Evolutionary conservation across 108 stramenopile species (phyloP).

Genomic region (Skeletonema grethae): DNA sequence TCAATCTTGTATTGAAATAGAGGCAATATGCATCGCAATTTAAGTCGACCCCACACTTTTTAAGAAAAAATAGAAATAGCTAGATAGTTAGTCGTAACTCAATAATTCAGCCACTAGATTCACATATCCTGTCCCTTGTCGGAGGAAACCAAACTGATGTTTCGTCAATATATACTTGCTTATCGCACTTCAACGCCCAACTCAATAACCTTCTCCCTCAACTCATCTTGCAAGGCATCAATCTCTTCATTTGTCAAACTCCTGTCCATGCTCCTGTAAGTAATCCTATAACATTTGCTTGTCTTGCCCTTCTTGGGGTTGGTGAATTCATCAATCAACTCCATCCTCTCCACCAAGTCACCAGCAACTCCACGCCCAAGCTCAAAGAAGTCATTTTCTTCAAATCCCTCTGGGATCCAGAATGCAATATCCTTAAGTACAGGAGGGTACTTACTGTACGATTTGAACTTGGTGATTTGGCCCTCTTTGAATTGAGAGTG

Average conservation of each 20-base stretch:
- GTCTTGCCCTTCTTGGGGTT: slow-evolving; percentile 76
- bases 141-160: neutral
- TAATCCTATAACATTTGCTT: slow-evolving; percentile 79
- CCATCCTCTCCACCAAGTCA: slow-evolving; percentile 81
- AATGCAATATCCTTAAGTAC: slow-evolving; percentile 87
- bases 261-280: slow-evolving; percentile 85
- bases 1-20: too few relatives aligned
- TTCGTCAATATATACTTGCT: neutral
- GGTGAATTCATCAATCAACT: slow-evolving; percentile 80
- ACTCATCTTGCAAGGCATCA: slow-evolving; percentile 68
- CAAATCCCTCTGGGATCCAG: slow-evolving; percentile 72
- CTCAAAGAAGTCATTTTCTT: slow-evolving; percentile 84
- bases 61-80: neutral
- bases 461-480: slow-evolving; percentile 60
- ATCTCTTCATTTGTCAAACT: slow-evolving; percentile 87
- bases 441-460: slow-evolving; percentile 86
- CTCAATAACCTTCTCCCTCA: slow-evolving; percentile 45
- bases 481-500: slow-evolving; percentile 82
- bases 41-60: neutral
- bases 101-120: neutral
- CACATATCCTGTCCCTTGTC: neutral
- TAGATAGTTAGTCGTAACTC: neutral
- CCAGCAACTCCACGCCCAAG: slow-evolving; percentile 78
- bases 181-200: slow-evolving; percentile 69
- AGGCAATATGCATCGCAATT: neutral